Evolutionary conservation across 129 eudicot species (phyloP), one percentile per base, ranked within the genome.

Genomic region (Flaveria brownii): DNA sequence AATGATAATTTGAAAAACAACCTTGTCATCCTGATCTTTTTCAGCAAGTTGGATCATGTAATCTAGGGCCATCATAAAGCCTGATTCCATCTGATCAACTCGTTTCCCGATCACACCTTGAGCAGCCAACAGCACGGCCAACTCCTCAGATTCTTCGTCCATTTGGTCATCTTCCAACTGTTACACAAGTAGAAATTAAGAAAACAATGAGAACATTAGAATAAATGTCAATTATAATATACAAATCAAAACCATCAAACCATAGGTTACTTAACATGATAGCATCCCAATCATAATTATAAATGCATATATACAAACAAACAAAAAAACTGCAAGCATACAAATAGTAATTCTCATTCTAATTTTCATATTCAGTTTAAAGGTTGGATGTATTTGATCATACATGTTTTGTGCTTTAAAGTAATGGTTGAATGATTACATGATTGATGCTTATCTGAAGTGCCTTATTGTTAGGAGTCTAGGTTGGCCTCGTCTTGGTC

Each of bases 21-120:
- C 99, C 89, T 91, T 88, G 1, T 89, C 97, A 72, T 91, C 99
- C 16, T 91, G 67, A 71, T 91, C 99, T 46, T 87, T 89, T 55
- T 87, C 97, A 71, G 99, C 97, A 28, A 78, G 82, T 68, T 87
- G 85, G 77, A 94, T 94, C 99, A 94, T 94, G 86, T 88, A 91
- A 87, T 94, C 98, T 43, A 94, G 86, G 75, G 98, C 98, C 97
- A 91, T 91, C 96, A 94, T 94, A 78, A 94, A 91, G 64, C 97
- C 96, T 0, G 98, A 75, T 76, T 94, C 97, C 98, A 94, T 94
- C 79, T 94, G 76, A 86, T 94, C 97, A 75, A 91, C 98, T 77
- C 98, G 89, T 91, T 94, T 94, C 61, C 98, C 98, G 7, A 94
- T 94, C 55, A 94, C 98, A 76, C 97, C 98, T 77, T 94, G 98